Conservation (phyloP, 2,329 filamentous ascomycete species). For the Huntiella abstrusa region DNA sequence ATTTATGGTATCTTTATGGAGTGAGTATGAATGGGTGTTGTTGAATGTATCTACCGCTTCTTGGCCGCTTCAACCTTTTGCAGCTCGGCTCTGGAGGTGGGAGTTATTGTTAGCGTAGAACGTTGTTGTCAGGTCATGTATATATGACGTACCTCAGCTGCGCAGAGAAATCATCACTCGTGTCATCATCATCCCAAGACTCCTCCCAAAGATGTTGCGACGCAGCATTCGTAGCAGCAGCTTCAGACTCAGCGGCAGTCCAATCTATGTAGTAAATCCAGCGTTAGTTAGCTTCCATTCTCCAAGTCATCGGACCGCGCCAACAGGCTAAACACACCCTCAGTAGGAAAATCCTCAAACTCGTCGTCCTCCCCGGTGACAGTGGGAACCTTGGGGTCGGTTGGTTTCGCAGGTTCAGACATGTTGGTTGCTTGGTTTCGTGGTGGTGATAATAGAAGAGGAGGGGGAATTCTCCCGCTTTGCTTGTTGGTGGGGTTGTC, state of each 20-base stretch:
- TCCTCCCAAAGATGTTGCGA: conserved; percentile 87
- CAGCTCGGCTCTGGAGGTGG: conserved; percentile 54
- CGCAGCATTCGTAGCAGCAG: conserved; percentile 47
- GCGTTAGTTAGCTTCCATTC: background rate
- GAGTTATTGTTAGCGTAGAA: conserved; percentile 11
- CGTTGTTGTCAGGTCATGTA: background rate
- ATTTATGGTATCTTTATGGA: background rate
- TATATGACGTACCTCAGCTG: conserved; percentile 63
- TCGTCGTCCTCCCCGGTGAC: conserved; percentile 91
- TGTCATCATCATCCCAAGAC: conserved; percentile 98
- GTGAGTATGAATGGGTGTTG: background rate
- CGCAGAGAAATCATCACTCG: conserved; percentile 84
- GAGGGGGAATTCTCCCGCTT: background rate
- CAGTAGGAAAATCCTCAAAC: conserved; percentile 95
- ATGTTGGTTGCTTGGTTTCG: background rate
- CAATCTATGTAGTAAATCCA: conserved; percentile 44
- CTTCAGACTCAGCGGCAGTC: conserved; percentile 78
- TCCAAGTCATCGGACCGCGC: background rate
- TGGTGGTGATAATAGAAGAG: background rate
- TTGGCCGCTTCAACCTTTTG: conserved; percentile 79
- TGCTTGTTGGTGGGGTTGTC: background rate
- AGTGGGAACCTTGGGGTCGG: background rate
- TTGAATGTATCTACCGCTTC: conserved; percentile 27
- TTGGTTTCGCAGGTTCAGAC: background rate
- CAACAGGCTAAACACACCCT: conserved; percentile 40